phyloP scores from a whole-genome alignment of 805 yeast species.

The Saccharomyces eubayanus region DNA sequence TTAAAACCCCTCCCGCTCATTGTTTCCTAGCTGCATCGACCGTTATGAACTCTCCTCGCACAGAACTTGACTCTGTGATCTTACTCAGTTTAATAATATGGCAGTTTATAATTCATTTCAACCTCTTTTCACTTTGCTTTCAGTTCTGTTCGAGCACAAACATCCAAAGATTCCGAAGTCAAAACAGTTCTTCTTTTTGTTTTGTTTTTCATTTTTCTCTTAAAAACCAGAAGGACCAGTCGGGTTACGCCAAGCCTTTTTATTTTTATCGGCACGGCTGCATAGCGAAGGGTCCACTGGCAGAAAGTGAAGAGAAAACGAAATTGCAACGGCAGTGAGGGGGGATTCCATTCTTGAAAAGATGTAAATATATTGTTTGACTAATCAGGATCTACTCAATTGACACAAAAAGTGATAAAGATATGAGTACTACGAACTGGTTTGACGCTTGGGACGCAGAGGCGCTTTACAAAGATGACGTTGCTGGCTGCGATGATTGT shows the following conservation, averaged over 20 bases:
- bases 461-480: conserved; percentile 13
- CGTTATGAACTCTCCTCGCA: no score
- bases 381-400: background rate
- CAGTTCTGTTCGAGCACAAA: no score
- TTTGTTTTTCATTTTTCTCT: background rate
- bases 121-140: no score
- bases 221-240: background rate
- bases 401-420: background rate
- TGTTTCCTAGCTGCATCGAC: no score
- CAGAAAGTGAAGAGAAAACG: background rate
- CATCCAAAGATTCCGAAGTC: background rate
- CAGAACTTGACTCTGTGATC: no score
- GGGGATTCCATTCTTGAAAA: background rate
- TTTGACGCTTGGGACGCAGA: conserved; percentile 23
- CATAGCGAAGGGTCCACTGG: background rate
- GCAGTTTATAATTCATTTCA: no score
- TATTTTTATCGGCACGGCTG: background rate
- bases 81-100: no score
- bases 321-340: background rate
- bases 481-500: conserved; percentile 17
- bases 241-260: background rate
- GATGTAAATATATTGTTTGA: background rate
- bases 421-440: conserved; percentile 8
- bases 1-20: no score
- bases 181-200: background rate